Percentiles rank a stretch among this genome's conserved stretches.
These are phyloP conservation scores for Xerocomellus intermedius DNA, from an alignment of 768 basidiomycete species.

Conservation along the genomic window DNA sequence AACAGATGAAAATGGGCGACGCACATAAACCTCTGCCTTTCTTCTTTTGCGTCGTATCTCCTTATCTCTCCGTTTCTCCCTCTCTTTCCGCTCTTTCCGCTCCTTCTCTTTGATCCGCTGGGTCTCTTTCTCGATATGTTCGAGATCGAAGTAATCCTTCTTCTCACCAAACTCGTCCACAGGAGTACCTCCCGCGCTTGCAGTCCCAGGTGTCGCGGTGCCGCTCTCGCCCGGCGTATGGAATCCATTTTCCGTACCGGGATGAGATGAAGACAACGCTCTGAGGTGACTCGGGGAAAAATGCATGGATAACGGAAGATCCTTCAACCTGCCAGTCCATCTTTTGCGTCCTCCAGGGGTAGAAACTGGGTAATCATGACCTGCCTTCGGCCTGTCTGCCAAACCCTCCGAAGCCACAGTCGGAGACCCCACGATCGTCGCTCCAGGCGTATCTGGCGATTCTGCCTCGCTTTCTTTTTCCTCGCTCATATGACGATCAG, in stretches of 20 bases:
- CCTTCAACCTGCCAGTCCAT: conserved; percentile 41
- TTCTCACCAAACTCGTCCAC: conserved; percentile 20
- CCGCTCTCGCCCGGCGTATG: conserved; percentile 18
- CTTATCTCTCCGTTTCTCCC: conserved; percentile 31
- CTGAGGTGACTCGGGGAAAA: conserved; percentile 14
- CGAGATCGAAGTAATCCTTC: conserved; percentile 32
- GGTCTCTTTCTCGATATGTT: conserved; percentile 29
- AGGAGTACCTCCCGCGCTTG: conserved; percentile 21
- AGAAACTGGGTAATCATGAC: not conserved
- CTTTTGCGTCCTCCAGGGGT: conserved; percentile 19
- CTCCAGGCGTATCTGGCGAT: conserved; percentile 16
- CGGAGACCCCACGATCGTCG: conserved; percentile 17
- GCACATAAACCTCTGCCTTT: conserved; percentile 75
- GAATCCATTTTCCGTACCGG: conserved; percentile 5
- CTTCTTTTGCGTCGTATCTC: conserved; percentile 53
- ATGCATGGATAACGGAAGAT: conserved; percentile 35
- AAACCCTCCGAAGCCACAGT: conserved; percentile 7
- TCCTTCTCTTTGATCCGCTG: conserved; percentile 18
- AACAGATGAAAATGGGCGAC: conserved; percentile 23
- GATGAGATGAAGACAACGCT: conserved; percentile 9
- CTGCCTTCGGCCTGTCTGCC: not conserved
- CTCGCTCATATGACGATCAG: not conserved
- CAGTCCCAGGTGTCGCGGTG: conserved; percentile 13
- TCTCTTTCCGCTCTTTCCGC: conserved; percentile 39
- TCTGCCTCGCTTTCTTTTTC: conserved; percentile 11